A percentile compares a stretch with the other conserved stretches of the same genome.
phyloP scores from a whole-genome alignment of 129 eudicot species.

The Flaveria robusta region DNA sequence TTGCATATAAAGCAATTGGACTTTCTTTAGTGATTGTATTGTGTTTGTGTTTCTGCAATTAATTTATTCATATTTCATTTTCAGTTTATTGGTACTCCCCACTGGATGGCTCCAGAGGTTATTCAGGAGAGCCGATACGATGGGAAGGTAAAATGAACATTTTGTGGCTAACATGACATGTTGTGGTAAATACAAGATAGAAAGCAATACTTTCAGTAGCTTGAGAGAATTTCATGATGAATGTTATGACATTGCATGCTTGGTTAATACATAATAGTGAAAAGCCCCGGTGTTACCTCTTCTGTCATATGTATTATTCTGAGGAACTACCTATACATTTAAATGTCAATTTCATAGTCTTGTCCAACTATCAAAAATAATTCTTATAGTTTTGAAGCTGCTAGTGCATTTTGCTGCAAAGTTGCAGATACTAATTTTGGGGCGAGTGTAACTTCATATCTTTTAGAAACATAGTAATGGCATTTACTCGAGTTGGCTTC shows the following conservation, averaged over 20 bases:
- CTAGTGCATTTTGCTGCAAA: not conserved
- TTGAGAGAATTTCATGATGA: not conserved
- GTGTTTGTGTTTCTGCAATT: constrained; percentile 16
- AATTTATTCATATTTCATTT: constrained; percentile 23
- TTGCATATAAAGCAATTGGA: not conserved
- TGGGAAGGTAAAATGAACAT: constrained; percentile 67
- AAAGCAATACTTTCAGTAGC: not conserved
- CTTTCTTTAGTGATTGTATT: constrained; percentile 18
- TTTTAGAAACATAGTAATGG: constrained; percentile 26
- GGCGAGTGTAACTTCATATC: not conserved
- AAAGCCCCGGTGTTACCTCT: constrained; percentile 16
- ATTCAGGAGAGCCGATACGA: constrained; percentile 98
- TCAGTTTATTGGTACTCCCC: constrained; percentile 98
- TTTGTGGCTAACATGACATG: constrained; percentile 15
- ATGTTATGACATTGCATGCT: constrained; percentile 18
- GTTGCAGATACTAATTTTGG: not conserved
- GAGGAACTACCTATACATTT: not conserved
- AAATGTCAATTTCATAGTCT: not conserved
- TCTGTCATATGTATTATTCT: constrained; percentile 8
- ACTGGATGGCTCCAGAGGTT: constrained; percentile 99
- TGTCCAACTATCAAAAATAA: not conserved
- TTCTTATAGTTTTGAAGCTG: constrained; percentile 17
- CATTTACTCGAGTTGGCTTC: constrained; percentile 27
- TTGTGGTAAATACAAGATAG: constrained; percentile 11
- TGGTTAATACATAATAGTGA: constrained; percentile 15